phyloP scores from a whole-genome alignment of 177 flowering plant genomes.

The Vitis hybrid region DNA sequence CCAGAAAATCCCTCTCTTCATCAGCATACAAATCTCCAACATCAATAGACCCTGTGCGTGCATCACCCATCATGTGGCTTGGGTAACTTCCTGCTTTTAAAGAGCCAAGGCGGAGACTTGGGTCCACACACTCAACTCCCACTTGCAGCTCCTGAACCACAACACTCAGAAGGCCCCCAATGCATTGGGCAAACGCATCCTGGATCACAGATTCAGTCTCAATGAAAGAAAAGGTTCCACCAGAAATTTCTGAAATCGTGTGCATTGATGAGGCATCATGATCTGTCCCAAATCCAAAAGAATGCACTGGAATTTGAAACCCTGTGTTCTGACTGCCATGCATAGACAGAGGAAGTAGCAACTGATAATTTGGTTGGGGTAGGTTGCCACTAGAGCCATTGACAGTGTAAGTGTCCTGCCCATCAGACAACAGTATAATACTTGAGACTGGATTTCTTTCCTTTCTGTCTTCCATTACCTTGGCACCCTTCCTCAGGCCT shows the following conservation, averaged over 20 bases:
- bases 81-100: slow-evolving; percentile 58
- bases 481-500: slow-evolving; percentile 64
- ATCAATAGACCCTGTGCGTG: slow-evolving; percentile 38
- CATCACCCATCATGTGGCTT: slow-evolving; percentile 28
- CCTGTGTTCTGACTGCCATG: slow-evolving; percentile 27
- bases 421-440: slow-evolving; percentile 68
- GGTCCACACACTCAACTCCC: slow-evolving; percentile 34
- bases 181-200: slow-evolving; percentile 81
- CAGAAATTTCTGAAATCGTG: slow-evolving; percentile 57
- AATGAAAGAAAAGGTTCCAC: slow-evolving; percentile 75
- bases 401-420: slow-evolving; percentile 61
- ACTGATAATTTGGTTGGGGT: slow-evolving; percentile 32
- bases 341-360: slow-evolving; percentile 45
- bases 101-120: slow-evolving; percentile 31
- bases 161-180: slow-evolving; percentile 71
- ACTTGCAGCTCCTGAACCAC: slow-evolving; percentile 58
- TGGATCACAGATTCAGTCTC: slow-evolving; percentile 64
- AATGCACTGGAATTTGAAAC: slow-evolving; percentile 59
- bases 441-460: slow-evolving; percentile 59
- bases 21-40: slow-evolving; percentile 73
- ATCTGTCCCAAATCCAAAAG: slow-evolving; percentile 68
- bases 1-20: slow-evolving; percentile 64
- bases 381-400: slow-evolving; percentile 22
- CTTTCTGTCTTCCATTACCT: slow-evolving; percentile 60
- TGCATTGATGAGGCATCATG: slow-evolving; percentile 75